Percentiles rank a stretch among this genome's conserved stretches.
phyloP scores from a whole-genome alignment of 345 rosid species.

The rapeseed (Brassica napus) region Da-Ae NC_063442.1:25474501-25475000 shows the following conservation, averaged over 20 bases:
- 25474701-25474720: too few relatives aligned
- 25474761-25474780: neutral
- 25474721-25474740: too few relatives aligned
- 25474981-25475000: neutral
- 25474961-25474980: neutral
- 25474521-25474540: too few relatives aligned
- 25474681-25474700: neutral
- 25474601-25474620: too few relatives aligned
- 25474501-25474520: too few relatives aligned
- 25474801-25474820: neutral
- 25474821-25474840: neutral
- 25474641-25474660: neutral
- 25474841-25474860: neutral
- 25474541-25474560: too few relatives aligned
- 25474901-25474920: neutral
- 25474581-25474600: too few relatives aligned
- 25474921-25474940: neutral
- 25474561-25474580: too few relatives aligned
- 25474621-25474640: neutral
- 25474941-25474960: neutral
- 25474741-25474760: neutral
- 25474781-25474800: neutral
- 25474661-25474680: neutral
- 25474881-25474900: neutral
- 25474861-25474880: neutral